Base-by-base conservation (phyloP, 2,329 filamentous ascomycete genomes). In the Fusarium goolgardi region DNA sequence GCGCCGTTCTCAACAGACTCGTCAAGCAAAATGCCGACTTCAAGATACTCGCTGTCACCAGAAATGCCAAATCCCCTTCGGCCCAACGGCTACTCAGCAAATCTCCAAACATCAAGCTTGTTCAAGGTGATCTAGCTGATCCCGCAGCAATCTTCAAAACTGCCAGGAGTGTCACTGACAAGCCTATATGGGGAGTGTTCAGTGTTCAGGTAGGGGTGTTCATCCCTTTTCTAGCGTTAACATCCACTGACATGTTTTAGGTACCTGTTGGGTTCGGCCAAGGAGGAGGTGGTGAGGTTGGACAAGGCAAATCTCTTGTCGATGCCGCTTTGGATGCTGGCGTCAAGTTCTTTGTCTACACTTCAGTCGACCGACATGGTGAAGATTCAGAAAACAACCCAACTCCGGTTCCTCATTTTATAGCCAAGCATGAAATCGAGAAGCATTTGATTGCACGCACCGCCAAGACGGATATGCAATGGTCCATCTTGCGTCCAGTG, bases 301-400 rank as follows among this genome's bases (percentile, higher is more conserved):
- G 51, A 15, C 86, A 90, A 73, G 88, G 88, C 44, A 89, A 84
- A 50, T 80, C 78, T 0, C 75, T 91, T 2, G 78, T 89, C 44
- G 84, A 89, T 55, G 85, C 83, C 3, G 81, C 86, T 1, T 67
- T 90, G 46, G 82, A 83, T 29, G 77, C 85, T 32, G 81, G 81
- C 13, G 85, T 89, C 47, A 79, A 83, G 56, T 82, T 86, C 72
- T 88, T 90, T 69, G 82, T 91, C 56, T 90, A 89, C 76, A 83
- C 82, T 1, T 88, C 84, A 40, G 85, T 89, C 10, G 88, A 90
- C 59, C 86, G 88, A 27, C 84, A 85, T 45, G 86, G 87, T 21
- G 81, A 83, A 50, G 81, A 81, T 40, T 83, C 81, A 47, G 77
- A 81, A 49, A 79, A 81, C 15, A 82, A 82, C 65, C 81, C 85